Conservation (phyloP, 2,329 filamentous ascomycete genomes). For the Nannizziopsis barbatae region DNA sequence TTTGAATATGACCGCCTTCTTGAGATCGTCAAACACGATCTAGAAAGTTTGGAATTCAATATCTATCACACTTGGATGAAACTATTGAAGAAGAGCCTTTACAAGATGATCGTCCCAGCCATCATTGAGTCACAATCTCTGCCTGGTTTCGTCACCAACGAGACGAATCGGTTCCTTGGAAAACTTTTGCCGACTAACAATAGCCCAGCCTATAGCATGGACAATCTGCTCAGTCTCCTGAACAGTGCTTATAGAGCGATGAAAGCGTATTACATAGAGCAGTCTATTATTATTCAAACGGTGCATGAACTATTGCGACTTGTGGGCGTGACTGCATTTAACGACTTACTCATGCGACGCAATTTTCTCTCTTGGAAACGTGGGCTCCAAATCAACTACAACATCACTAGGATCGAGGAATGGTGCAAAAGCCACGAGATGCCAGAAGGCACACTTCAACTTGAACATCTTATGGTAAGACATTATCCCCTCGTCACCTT, state of each 20-base stretch:
- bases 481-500: not conserved
- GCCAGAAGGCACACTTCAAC: slow-evolving; percentile 92
- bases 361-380: slow-evolving; percentile 99
- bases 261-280: slow-evolving; percentile 96
- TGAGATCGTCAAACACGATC: slow-evolving; percentile 97
- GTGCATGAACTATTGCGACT: slow-evolving; percentile 85
- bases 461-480: slow-evolving; percentile 91
- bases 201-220: slow-evolving; percentile 96
- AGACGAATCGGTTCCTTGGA: slow-evolving; percentile 94
- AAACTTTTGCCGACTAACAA: slow-evolving; percentile 89
- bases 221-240: slow-evolving; percentile 85
- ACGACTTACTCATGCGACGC: slow-evolving; percentile 90
- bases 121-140: slow-evolving; percentile 99
- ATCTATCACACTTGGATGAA: slow-evolving; percentile 99
- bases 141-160: slow-evolving; percentile 95
- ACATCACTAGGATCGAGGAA: slow-evolving; percentile 97
- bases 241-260: slow-evolving; percentile 98
- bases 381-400: slow-evolving; percentile 98
- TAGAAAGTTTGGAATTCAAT: slow-evolving; percentile 98
- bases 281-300: slow-evolving; percentile 89
- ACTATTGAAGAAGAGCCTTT: slow-evolving; percentile 95
- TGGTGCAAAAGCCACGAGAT: slow-evolving; percentile 99
- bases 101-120: slow-evolving; percentile 98
- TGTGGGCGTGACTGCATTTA: slow-evolving; percentile 95
- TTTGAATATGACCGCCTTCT: slow-evolving; percentile 96